These are phyloP conservation scores for Vigna unguiculata DNA, from an alignment of 306 rosid species.

Conservation along the genomic window DNA sequence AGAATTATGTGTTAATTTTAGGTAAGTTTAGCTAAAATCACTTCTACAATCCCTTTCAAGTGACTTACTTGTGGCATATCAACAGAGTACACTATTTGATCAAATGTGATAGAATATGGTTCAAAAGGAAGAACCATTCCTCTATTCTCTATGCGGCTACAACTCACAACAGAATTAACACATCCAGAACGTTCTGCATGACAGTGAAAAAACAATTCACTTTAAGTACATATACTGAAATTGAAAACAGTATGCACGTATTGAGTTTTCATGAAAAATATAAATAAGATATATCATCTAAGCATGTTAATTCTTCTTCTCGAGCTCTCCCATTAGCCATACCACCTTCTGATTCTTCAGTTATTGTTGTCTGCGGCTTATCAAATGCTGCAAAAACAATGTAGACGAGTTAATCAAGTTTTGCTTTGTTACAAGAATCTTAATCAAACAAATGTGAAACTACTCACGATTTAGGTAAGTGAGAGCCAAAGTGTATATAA, in stretches of 20 bases:
- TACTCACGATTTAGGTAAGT: conserved; percentile 58
- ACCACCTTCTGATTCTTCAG: conserved; percentile 44
- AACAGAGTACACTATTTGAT: conserved; percentile 61
- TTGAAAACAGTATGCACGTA: neutral
- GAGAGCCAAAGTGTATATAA: conserved; percentile 50
- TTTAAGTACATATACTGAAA: neutral
- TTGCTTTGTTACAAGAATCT: conserved; percentile 10
- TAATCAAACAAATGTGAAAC: conserved; percentile 27
- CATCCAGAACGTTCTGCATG: conserved; percentile 44
- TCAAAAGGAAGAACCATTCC: conserved; percentile 79
- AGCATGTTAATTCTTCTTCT: conserved; percentile 37
- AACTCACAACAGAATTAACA: conserved; percentile 20
- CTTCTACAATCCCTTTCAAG: neutral
- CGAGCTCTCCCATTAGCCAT: conserved; percentile 20
- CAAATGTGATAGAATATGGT: conserved; percentile 60
- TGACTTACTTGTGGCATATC: conserved; percentile 66
- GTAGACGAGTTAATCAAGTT: conserved; percentile 14
- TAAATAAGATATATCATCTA: conserved; percentile 46
- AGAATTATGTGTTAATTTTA: neutral
- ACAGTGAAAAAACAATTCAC: neutral
- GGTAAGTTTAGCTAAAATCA: neutral
- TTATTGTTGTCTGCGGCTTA: conserved; percentile 43
- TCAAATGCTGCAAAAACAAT: conserved; percentile 50
- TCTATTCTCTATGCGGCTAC: conserved; percentile 35
- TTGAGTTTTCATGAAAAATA: conserved; percentile 7